Base-by-base conservation (phyloP, 2,329 filamentous ascomycete species). In the Cercospora sp. region DNA sequence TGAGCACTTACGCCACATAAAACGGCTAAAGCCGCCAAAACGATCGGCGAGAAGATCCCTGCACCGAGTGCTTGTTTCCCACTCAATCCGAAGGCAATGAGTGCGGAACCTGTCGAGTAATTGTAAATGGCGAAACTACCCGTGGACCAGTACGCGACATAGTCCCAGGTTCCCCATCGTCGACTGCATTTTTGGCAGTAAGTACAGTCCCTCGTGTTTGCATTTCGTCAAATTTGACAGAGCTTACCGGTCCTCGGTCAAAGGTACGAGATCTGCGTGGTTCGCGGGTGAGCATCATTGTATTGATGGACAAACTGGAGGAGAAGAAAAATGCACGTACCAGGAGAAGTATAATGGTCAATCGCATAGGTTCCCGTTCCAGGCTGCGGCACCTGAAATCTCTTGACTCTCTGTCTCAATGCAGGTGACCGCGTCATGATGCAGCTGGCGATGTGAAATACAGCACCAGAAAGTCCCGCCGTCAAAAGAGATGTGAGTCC, bases 51-150 rank as follows among this genome's bases (percentile, higher is more conserved):
- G 69, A 71, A 71, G 18, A 71, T 67, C 0, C 69, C 69, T 4
- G 69, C 60, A 30, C 64, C 69, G 5, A 71, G 67, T 26, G 69
- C 69, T 53, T 71, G 69, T 48, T 69, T 67, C 3, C 69, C 69
- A 31, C 67, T 69, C 12, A 71, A 36, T 0, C 69, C 69, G 30
- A 67, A 71, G 13, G 66, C 66, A 51, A 71, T 71, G 48, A 70
- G 48, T 5, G 68, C 68, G 3, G 66, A 68, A 18, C 68, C 68
- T 5, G 68, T 70, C 8, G 68, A 70, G 61, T 70, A 70, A 51
- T 70, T 70, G 36, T 70, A 70, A 10, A 70, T 70, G 55, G 68
- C 68, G 40, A 70, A 70, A 31, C 68, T 60, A 13, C 68, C 68
- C 0, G 68, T 70, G 13, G 63, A 68, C 68, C 68, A 70, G 51